Base-by-base conservation (phyloP, 1,284 basidiomycete species). In the Chiua sp. region DNA sequence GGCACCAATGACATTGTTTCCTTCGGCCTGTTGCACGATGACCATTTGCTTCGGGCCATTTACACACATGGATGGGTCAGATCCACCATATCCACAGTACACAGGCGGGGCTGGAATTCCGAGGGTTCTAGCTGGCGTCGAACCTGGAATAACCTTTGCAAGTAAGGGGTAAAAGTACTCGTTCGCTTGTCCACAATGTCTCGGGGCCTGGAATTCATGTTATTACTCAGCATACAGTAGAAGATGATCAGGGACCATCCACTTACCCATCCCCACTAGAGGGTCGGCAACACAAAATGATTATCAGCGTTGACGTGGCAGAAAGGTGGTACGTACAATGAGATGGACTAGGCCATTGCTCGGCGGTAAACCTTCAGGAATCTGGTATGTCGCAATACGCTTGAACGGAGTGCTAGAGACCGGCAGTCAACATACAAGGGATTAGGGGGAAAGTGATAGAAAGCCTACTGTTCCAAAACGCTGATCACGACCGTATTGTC, bases 231-330 rank as follows among this genome's bases (percentile, higher is more conserved):
- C 15, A n/a, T 12, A 12, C 18, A 22, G 49, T 12, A 39, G n/a
- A 12, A 33, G 3, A 1, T 2, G 7, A n/a, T 20, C 23, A 2
- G 10, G 44, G 20, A 12, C 30, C n/a, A 33, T 46, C 30, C 4
- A 4, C 64, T 67, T 22, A 66, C 66, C 66, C 68, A 68, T 18
- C 8, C 7, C 42, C 42, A 66, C 66, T 67, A 51, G 60, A n/a
- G 15, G 18, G 15, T 13, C 12, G 6, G 2, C 23, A 46, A 7
- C 51, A 12, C 8, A 11, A 54, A 30, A 47, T 57, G 2, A 6
- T 53, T 18, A 53, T 66, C 35, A 66, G 20, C 16, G 6, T 0
- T 35, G 32, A 30, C 30, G 18, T 10, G 8, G n/a, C 11, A 22
- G n/a, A 44, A 44, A n/a, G n/a, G 12, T 5, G n/a, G 42, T 2